phyloP scores from a whole-genome alignment of 2,329 filamentous ascomycete species.

The Endocalyx cinctus region DNA sequence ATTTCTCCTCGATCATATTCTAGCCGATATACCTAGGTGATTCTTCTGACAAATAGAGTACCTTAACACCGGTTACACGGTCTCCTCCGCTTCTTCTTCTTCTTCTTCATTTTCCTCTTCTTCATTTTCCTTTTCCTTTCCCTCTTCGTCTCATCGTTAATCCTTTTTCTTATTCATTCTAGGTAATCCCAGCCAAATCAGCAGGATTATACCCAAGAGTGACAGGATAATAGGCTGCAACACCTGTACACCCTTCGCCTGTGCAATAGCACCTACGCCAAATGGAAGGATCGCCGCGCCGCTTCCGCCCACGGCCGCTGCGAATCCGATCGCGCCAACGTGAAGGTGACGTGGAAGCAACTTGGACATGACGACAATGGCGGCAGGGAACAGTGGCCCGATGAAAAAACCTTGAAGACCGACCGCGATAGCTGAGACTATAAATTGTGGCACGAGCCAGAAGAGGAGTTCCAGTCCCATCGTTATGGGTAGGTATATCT shows the following conservation, averaged over 20 bases:
- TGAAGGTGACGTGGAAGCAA: conserved; percentile 67
- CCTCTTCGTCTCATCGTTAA: too few relatives aligned
- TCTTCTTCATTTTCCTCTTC: too few relatives aligned
- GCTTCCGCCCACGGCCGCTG: conserved; percentile 67
- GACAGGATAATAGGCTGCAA: conserved; percentile 54
- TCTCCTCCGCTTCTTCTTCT: too few relatives aligned
- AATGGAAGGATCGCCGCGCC: conserved; percentile 66
- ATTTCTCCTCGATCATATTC: too few relatives aligned
- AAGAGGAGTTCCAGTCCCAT: conserved; percentile 68
- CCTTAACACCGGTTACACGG: too few relatives aligned
- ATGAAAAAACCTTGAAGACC: conserved; percentile 74
- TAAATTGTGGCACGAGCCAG: conserved; percentile 76
- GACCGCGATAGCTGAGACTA: conserved; percentile 68
- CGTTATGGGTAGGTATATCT: conserved; percentile 58
- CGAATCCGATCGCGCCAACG: conserved; percentile 72
- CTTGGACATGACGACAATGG: conserved; percentile 65
- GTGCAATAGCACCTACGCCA: conserved; percentile 62
- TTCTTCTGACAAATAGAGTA: too few relatives aligned
- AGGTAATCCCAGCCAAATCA: conserved; percentile 43
- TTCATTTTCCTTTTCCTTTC: too few relatives aligned
- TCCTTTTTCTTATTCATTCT: conserved; percentile 36
- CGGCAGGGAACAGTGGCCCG: conserved; percentile 72
- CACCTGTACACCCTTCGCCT: conserved; percentile 49
- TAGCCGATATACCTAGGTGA: too few relatives aligned
- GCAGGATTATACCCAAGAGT: conserved; percentile 38